Evolutionary conservation across 108 stramenopile species (phyloP).

Genomic region (Bacterosira constricta): DNA sequence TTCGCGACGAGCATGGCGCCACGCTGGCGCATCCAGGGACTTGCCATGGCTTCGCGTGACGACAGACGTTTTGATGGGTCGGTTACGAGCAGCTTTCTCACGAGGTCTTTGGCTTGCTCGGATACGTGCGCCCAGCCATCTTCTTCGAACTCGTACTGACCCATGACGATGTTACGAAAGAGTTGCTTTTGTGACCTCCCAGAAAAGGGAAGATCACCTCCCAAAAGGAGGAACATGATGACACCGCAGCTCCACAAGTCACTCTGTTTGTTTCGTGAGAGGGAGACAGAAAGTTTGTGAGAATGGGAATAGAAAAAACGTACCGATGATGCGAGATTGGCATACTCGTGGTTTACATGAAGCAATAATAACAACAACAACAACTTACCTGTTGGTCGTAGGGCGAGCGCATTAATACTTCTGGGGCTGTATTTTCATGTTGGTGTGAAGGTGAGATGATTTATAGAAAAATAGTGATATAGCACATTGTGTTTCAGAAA

Average conservation of each 20-base stretch:
- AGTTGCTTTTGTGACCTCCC: constrained; percentile 77
- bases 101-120: constrained; percentile 85
- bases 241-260: constrained; percentile 98
- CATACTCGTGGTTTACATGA: too few relatives aligned
- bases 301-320: too few relatives aligned
- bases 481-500: too few relatives aligned
- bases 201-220: constrained; percentile 88
- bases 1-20: constrained; percentile 45
- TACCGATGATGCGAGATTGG: too few relatives aligned
- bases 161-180: constrained; percentile 73
- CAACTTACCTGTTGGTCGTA: too few relatives aligned
- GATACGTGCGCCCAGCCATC: constrained; percentile 75
- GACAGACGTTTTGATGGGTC: constrained; percentile 82
- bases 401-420: constrained; percentile 80
- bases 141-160: constrained; percentile 74
- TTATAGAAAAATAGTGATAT: too few relatives aligned
- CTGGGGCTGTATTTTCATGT: constrained; percentile 80
- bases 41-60: constrained; percentile 69
- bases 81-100: constrained; percentile 64
- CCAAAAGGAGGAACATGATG: constrained; percentile 91
- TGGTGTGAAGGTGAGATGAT: too few relatives aligned
- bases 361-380: too few relatives aligned
- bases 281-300: too few relatives aligned
- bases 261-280: too few relatives aligned
- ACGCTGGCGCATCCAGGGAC: constrained; percentile 79